phyloP scores from a whole-genome alignment of 1,284 basidiomycete species.

The Mycena citricolor region DNA sequence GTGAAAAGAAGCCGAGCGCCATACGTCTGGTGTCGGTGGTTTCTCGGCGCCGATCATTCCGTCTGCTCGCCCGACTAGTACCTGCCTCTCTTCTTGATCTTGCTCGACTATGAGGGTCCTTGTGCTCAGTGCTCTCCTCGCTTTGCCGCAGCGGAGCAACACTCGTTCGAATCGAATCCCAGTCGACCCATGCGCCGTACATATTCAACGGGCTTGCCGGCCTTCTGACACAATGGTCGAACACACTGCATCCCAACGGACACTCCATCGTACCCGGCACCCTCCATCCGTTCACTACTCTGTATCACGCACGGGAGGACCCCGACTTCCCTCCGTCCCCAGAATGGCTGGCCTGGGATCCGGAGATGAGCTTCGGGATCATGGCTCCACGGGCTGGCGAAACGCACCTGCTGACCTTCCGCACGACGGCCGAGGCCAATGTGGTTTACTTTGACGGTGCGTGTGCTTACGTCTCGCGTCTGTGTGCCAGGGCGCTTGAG shows the following conservation, averaged over 20 bases:
- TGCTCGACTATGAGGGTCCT: no score
- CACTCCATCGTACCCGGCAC: conserved; percentile 24
- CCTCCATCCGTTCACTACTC: conserved; percentile 21
- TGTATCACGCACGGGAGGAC: conserved; percentile 26
- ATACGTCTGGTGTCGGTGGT: no score
- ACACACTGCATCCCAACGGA: conserved; percentile 20
- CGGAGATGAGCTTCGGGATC: conserved; percentile 24
- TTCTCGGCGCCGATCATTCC: no score
- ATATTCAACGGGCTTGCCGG: conserved; percentile 25
- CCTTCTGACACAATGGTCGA: conserved; percentile 24
- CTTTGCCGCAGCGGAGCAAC: no score
- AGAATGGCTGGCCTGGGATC: conserved; percentile 27
- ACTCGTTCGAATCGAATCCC: no score
- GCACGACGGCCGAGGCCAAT: conserved; percentile 21
- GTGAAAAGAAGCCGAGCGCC: no score
- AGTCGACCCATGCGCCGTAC: no score
- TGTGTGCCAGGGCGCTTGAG: no score
- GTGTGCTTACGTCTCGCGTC: no score
- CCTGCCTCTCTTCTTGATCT: no score
- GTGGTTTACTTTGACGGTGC: conserved; percentile 17
- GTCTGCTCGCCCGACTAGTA: no score
- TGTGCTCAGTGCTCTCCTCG: no score
- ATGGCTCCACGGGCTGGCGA: conserved; percentile 23
- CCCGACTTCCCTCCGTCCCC: conserved; percentile 24
- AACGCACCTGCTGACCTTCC: conserved; percentile 22